These are phyloP conservation scores for Eremochloa ophiuroides DNA, from an alignment of 176 grass and related monocot species.

Conservation along the genomic window DNA sequence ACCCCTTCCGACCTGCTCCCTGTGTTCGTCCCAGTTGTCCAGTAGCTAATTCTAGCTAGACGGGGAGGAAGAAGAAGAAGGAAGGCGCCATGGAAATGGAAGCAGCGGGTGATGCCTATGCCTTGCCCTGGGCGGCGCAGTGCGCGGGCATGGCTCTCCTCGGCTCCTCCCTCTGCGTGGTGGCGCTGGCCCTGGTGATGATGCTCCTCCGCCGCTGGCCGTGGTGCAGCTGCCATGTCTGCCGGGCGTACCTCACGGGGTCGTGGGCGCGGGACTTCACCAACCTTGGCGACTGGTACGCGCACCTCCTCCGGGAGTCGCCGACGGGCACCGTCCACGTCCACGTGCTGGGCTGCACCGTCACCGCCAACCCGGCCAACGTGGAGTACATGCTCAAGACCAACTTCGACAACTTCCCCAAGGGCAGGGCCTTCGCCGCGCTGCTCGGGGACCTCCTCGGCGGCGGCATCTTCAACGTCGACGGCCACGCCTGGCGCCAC, in stretches of 20 bases:
- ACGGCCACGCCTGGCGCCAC: conserved; percentile 55
- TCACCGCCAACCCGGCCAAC: conserved; percentile 70
- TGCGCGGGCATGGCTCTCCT: conserved; percentile 16
- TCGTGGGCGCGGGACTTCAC: conserved; percentile 67
- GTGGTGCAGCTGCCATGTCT: conserved; percentile 64
- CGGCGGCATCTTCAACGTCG: conserved; percentile 77
- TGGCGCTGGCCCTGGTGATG: conserved; percentile 22
- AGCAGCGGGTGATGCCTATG: not conserved
- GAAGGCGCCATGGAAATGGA: not conserved
- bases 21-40: not conserved
- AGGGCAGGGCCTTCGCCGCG: conserved; percentile 50
- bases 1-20: not conserved
- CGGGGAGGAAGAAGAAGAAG: not conserved
- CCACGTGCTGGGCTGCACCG: conserved; percentile 51
- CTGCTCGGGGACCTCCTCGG: conserved; percentile 84
- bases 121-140: not conserved
- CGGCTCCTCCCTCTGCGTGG: conserved; percentile 15
- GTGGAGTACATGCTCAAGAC: conserved; percentile 76
- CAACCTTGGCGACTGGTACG: conserved; percentile 70
- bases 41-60: no score
- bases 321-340: conserved; percentile 51
- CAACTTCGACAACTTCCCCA: conserved; percentile 76
- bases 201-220: conserved; percentile 21
- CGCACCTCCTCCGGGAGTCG: conserved; percentile 57
- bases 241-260: conserved; percentile 42